A percentile compares a stretch with the other conserved stretches of the same genome.
phyloP scores from a whole-genome alignment of 208 protist genomes.

The Lotmaria passim region DNA sequence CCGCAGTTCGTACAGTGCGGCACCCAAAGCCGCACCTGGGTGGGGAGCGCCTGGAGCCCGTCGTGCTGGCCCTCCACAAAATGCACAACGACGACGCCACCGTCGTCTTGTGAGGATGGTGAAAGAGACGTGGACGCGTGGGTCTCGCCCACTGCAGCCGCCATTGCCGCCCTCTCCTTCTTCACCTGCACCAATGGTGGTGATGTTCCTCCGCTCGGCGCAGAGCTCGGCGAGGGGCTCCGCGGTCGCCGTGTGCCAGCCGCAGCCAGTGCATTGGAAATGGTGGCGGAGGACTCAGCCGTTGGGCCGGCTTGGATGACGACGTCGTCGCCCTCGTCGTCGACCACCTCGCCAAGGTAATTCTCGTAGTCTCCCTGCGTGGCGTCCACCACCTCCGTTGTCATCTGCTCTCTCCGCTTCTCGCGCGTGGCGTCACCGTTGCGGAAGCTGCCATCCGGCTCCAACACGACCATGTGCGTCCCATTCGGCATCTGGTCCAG shows the following conservation, averaged over 20 bases:
- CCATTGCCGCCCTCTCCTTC: slow-evolving; percentile 16
- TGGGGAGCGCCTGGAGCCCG: slow-evolving; percentile 53
- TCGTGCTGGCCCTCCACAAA: slow-evolving; percentile 50
- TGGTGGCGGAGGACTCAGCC: neutral
- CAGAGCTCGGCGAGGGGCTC: neutral
- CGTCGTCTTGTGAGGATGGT: slow-evolving; percentile 41
- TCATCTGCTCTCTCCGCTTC: slow-evolving; percentile 59
- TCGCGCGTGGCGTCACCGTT: slow-evolving; percentile 76
- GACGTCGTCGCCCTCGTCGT: slow-evolving; percentile 45
- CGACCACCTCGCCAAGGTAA: slow-evolving; percentile 55
- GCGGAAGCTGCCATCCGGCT: slow-evolving; percentile 74
- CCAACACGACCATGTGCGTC: slow-evolving; percentile 81
- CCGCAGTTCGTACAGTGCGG: slow-evolving; percentile 73
- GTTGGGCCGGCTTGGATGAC: slow-evolving; percentile 7
- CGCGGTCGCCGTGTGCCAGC: slow-evolving; percentile 18
- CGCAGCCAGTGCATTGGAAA: neutral
- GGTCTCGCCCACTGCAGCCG: neutral
- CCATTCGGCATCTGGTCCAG: slow-evolving; percentile 72
- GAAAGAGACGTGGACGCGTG: slow-evolving; percentile 10
- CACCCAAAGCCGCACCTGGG: slow-evolving; percentile 75
- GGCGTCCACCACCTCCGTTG: slow-evolving; percentile 68
- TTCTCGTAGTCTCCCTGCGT: slow-evolving; percentile 67
- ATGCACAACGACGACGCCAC: slow-evolving; percentile 67
- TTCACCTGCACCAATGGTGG: slow-evolving; percentile 17
- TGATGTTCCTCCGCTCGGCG: neutral